Evolutionary conservation across 345 rosid species (phyloP), one percentile per base, ranked within the genome.

Genomic region (Angophora floribunda): DNA sequence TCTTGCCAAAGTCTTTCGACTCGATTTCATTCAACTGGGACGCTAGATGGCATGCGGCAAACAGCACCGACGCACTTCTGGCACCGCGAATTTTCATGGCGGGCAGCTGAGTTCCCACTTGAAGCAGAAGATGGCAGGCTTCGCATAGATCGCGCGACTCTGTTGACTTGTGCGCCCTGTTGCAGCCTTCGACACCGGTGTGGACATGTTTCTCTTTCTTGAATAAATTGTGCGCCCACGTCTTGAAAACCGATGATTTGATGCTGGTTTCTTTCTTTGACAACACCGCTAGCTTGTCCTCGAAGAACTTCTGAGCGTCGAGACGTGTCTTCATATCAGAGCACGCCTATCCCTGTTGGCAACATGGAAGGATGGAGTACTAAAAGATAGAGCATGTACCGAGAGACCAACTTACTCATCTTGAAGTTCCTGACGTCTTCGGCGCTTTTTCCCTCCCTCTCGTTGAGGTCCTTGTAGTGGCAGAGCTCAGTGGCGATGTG

Each of bases 1-100:
- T 89, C 24, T 41, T 9, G 4, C 8, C 2, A 7, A 11, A 1
- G 51, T 78, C 86, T 0, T 0, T 1, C 6, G n/a, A 57, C 63
- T 22, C 63, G 3, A 32, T 50, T 3, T 52, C 11, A 22, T 75
- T 52, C 85, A 92, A 22, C 13, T 82, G 59, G 13, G 45, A 90
- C 7, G 91, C 89, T 6, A 91, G 85, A 88, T 51, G 52, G 85
- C 91, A 90, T 0, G 75, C 91, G 7, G 91, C 91, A 16, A 92
- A 90, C 78, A 91, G 11, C 49, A 92, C 91, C 5, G 91, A 90
- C 75, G 89, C 89, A 88, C 93, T 88, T n/a, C 89, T 87, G 21
- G 85, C 90, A 14, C 87, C 91, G 44, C 89, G 87, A 12, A 90
- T 89, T 52, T 57, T 86, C 1, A 7, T 3, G 0, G 90, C 87